phyloP scores from a whole-genome alignment of 2,329 filamentous ascomycete species.

The Aspergillus hortae region DNA sequence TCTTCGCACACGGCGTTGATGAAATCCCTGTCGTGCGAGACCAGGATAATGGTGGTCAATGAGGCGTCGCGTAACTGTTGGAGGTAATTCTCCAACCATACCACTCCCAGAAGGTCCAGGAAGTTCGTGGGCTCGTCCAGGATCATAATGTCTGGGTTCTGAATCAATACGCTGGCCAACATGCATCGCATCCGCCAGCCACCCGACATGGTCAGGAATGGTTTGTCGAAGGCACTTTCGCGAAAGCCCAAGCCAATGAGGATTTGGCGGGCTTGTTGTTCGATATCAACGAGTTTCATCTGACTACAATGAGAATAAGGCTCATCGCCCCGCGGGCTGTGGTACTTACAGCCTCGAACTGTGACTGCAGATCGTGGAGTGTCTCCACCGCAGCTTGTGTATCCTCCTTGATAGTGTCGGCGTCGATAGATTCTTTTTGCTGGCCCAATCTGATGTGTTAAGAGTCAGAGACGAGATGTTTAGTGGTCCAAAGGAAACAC shows the following conservation, averaged over 20 bases:
- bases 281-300: conserved; percentile 59
- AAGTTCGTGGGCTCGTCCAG: conserved; percentile 88
- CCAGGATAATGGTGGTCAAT: conserved; percentile 66
- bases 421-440: conserved; percentile 54
- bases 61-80: conserved; percentile 51
- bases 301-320: conserved; percentile 15
- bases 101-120: conserved; percentile 74
- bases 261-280: conserved; percentile 63
- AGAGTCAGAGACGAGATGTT: neutral
- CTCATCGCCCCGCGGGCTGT: neutral
- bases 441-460: conserved; percentile 43
- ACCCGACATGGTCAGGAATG: conserved; percentile 66
- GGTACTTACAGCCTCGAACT: conserved; percentile 57
- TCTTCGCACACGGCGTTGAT: conserved; percentile 71
- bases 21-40: conserved; percentile 83
- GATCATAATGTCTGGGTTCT: conserved; percentile 72
- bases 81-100: conserved; percentile 78
- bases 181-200: conserved; percentile 71
- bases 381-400: conserved; percentile 67
- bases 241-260: conserved; percentile 70
- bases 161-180: conserved; percentile 63
- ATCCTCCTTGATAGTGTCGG: conserved; percentile 58
- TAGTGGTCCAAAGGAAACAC: conserved; percentile 17
- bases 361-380: conserved; percentile 64
- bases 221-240: conserved; percentile 56